phyloP scores from a whole-genome alignment of 2,329 filamentous ascomycete species.

The Ophiosphaerella herpotricha region DNA sequence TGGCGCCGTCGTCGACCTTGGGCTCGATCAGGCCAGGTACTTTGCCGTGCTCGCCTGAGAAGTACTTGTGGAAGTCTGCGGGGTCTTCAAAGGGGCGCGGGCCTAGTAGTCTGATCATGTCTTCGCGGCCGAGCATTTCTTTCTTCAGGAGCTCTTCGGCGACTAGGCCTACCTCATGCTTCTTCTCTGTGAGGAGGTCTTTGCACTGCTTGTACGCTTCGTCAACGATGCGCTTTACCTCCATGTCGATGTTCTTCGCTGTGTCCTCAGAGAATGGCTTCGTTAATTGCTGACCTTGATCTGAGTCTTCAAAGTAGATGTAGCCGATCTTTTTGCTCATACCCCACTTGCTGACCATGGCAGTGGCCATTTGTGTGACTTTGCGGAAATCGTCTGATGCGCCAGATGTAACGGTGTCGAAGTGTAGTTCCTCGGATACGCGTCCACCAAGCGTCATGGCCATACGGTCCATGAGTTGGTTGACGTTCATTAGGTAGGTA shows the following conservation, averaged over 20 bases:
- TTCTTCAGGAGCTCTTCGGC: slow-evolving; percentile 92
- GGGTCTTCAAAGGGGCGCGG: slow-evolving; percentile 81
- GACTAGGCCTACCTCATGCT: slow-evolving; percentile 83
- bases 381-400: slow-evolving; percentile 98
- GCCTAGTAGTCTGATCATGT: slow-evolving; percentile 87
- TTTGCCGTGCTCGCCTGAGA: slow-evolving; percentile 54
- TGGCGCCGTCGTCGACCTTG: slow-evolving; percentile 36
- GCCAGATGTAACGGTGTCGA: slow-evolving; percentile 92
- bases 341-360: slow-evolving; percentile 99
- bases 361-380: slow-evolving; percentile 91
- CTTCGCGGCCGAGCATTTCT: slow-evolving; percentile 88
- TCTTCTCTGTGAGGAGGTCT: slow-evolving; percentile 81
- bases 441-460: slow-evolving; percentile 97
- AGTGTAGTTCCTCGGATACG: slow-evolving; percentile 94
- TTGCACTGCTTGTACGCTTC: slow-evolving; percentile 91
- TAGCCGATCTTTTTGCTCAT: slow-evolving; percentile 96
- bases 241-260: slow-evolving; percentile 85
- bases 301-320: slow-evolving; percentile 81
- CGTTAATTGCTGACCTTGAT: slow-evolving; percentile 77
- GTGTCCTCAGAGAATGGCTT: slow-evolving; percentile 97
- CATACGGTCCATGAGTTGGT: slow-evolving; percentile 99
- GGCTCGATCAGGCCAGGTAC: slow-evolving; percentile 42
- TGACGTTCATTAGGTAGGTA: slow-evolving; percentile 92
- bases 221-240: slow-evolving; percentile 90
- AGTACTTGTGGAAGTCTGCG: slow-evolving; percentile 94